phyloP scores from a whole-genome alignment of 1,139 yeast species.

The Debaryomyces singareniensis region DNA sequence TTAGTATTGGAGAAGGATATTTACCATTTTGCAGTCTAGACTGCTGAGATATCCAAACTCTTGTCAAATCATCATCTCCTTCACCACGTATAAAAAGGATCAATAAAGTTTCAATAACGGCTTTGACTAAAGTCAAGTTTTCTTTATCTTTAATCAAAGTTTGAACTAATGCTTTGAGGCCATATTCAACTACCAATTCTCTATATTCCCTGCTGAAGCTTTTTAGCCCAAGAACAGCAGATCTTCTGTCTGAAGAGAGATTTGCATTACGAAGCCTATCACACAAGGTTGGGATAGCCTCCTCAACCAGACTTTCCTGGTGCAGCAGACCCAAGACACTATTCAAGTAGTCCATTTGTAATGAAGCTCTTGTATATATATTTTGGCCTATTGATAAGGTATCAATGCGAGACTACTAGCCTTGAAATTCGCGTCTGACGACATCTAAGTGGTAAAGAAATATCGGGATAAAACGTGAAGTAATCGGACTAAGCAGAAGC shows the following conservation, averaged over 20 bases:
- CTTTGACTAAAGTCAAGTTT: conserved; percentile 71
- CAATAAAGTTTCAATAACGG: conserved; percentile 78
- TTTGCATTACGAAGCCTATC: conserved; percentile 84
- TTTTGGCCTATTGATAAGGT: too few species aligned
- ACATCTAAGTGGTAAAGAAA: too few species aligned
- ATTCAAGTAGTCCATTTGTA: conserved; percentile 39
- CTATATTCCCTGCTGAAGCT: conserved; percentile 86
- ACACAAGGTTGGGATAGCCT: conserved; percentile 82
- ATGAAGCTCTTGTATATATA: too few species aligned
- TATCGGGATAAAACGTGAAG: too few species aligned
- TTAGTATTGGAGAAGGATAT: conserved; percentile 72
- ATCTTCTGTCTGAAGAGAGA: conserved; percentile 76
- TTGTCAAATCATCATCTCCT: conserved; percentile 49
- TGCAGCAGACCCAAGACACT: conserved; percentile 28
- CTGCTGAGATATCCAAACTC: conserved; percentile 70
- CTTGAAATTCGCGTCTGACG: too few species aligned
- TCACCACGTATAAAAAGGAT: conserved; percentile 71
- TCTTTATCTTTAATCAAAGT: conserved; percentile 62
- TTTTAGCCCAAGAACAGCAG: conserved; percentile 86
- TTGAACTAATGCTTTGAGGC: conserved; percentile 66
- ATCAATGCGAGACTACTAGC: too few species aligned
- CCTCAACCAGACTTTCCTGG: conserved; percentile 61
- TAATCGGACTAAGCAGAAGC: too few species aligned
- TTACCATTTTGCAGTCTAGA: conserved; percentile 76
- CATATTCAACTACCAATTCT: conserved; percentile 86